Base-by-base conservation (phyloP, 495 filamentous ascomycete species). In the Xylaria longipes region DNA sequence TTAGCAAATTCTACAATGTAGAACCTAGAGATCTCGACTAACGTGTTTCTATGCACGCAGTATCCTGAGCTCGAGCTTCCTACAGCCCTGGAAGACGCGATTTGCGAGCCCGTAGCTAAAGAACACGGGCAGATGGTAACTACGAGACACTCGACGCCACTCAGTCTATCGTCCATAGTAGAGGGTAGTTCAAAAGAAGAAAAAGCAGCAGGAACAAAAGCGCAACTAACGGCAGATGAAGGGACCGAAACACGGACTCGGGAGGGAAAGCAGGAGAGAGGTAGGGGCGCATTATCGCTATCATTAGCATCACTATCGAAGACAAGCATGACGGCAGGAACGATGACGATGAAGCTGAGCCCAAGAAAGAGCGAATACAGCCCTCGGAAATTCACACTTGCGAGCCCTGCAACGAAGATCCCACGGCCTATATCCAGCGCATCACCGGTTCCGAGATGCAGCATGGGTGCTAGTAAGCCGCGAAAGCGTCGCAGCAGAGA, bases 61-160 rank as follows among this genome's bases (percentile, higher is more conserved):
- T 76, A 71, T 50, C 77, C 75, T 2, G 75, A 77, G 12, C 33
- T 77, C 0, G 73, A 77, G 58, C 69, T 79, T 3, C 75, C 73
- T 27, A 54, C 72, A 27, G 75, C 75, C 15, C 71, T 58, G 9
- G 71, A 75, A 69, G 69, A 75, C 46, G 73, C 74, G 22, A 71
- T 77, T 22, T 65, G 65, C 17, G 74, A 77, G 52, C 69, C 77
- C 2, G 39, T 33, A 17, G 70, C 72, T 0, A 70, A 41, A 22
- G 66, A 62, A 9, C 71, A 54, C 27, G 50, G 71, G 2, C 52
- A 65, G 25, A 72, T 66, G n/a, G 71, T 65, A 4, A n/a, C 52
- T 48, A 37, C 29, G 8, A 61, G 29, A 50, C 5, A 43, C 63
- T 0, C 22, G 15, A 20, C 15, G 35, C 29, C 8, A 65, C 11